Evolutionary conservation across 2,329 filamentous ascomycete species (phyloP).

Genomic region (Myriosclerotinia scirpicola): DNA sequence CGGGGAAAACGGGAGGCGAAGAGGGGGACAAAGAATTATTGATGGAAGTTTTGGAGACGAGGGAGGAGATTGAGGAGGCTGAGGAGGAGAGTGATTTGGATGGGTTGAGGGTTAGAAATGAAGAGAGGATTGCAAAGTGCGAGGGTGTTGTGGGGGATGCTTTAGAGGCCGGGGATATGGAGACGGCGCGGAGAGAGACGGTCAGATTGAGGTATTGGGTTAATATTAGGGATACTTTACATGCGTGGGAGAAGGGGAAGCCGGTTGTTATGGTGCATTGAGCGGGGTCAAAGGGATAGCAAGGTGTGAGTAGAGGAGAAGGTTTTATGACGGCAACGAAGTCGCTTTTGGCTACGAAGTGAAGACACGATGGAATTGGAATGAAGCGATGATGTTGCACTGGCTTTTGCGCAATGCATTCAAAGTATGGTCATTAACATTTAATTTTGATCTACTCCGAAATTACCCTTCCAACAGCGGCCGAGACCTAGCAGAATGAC

Average conservation of each 20-base stretch:
- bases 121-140: conserved; percentile 62
- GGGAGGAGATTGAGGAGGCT: conserved; percentile 73
- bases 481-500: neutral
- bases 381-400: neutral
- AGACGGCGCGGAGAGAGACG: conserved; percentile 67
- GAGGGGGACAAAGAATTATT: conserved; percentile 68
- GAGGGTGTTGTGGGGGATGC: conserved; percentile 61
- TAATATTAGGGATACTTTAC: conserved; percentile 77
- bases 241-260: conserved; percentile 80
- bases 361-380: neutral
- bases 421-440: too few species aligned
- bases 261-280: conserved; percentile 55
- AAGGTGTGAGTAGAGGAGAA: neutral
- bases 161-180: conserved; percentile 66
- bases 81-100: conserved; percentile 63
- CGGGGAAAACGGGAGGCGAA: conserved; percentile 71
- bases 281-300: neutral
- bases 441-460: neutral
- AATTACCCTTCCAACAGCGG: neutral
- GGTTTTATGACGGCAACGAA: neutral
- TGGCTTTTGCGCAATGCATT: too few species aligned
- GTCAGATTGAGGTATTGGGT: conserved; percentile 86
- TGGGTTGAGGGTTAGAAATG: conserved; percentile 63
- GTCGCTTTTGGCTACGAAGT: neutral
- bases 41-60: conserved; percentile 75